Evolutionary conservation across 2,329 filamentous ascomycete genomes (phyloP).

Genomic region (Bipolaris cookei): DNA sequence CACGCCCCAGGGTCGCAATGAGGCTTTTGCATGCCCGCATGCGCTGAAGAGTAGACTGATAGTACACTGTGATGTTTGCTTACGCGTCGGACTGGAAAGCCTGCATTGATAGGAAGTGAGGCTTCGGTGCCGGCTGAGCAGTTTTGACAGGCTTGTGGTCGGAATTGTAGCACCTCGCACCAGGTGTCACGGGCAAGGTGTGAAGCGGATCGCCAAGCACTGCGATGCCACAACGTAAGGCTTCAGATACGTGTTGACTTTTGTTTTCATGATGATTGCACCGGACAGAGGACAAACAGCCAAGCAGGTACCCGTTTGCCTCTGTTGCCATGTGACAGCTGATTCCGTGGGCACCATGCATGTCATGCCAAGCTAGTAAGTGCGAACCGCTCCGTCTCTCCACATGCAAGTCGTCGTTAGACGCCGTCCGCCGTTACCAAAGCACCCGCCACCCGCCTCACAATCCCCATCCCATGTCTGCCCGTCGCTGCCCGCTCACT

Average conservation of each 20-base stretch:
- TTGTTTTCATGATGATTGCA: not conserved
- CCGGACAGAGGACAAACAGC: constrained; percentile 6
- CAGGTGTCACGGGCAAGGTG: not conserved
- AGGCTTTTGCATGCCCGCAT: constrained; percentile 8
- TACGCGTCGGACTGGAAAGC: constrained; percentile 1
- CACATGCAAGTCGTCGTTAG: not conserved
- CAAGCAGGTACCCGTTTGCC: constrained; percentile 28
- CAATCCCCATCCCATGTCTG: not conserved
- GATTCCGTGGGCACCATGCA: constrained; percentile 6
- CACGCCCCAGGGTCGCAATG: not conserved
- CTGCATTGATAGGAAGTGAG: not conserved
- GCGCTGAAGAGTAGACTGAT: not conserved
- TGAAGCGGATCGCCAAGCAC: not conserved
- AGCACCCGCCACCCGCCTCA: constrained; percentile 7
- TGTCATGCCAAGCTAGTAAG: constrained; percentile 21
- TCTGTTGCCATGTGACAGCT: constrained; percentile 23
- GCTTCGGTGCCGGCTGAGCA: not conserved
- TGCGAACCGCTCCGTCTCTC: constrained; percentile 21
- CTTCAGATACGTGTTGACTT: too few relatives aligned
- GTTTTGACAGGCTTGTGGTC: not conserved
- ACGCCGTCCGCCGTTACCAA: not conserved
- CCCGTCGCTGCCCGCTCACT: not conserved
- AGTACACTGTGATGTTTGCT: constrained; percentile 5
- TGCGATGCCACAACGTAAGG: too few relatives aligned
- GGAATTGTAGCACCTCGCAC: constrained; percentile 4